Conservation (phyloP, 2,329 filamentous ascomycete genomes). For the Lizonia empirigonia region DNA sequence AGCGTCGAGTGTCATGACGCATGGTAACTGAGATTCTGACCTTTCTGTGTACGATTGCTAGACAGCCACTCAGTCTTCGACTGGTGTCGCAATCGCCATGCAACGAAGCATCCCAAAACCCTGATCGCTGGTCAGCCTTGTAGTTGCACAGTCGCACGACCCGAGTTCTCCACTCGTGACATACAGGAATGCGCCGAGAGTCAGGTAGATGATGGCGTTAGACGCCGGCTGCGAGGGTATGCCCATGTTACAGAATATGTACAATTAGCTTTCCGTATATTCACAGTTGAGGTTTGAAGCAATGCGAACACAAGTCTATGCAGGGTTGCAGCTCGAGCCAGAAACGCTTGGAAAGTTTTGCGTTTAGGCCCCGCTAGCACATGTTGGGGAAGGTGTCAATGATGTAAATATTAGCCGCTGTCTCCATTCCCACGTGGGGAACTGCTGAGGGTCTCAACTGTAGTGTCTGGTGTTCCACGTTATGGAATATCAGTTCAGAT, state of each 20-base stretch:
- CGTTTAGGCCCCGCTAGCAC: slow-evolving; percentile 28
- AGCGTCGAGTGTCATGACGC: slow-evolving; percentile 9
- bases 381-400: slow-evolving; percentile 18
- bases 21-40: slow-evolving; percentile 53
- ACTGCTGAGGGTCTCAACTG: background rate
- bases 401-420: slow-evolving; percentile 24
- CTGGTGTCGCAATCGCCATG: slow-evolving; percentile 65
- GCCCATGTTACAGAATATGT: slow-evolving; percentile 62
- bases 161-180: slow-evolving; percentile 32
- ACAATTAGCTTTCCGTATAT: slow-evolving; percentile 6
- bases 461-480: background rate
- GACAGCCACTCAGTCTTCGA: slow-evolving; percentile 73
- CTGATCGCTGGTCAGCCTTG: slow-evolving; percentile 51
- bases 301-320: slow-evolving; percentile 18
- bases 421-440: slow-evolving; percentile 10
- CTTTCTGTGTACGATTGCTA: slow-evolving; percentile 81
- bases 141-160: slow-evolving; percentile 7
- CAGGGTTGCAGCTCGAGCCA: slow-evolving; percentile 27
- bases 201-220: slow-evolving; percentile 82
- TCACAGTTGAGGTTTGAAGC: slow-evolving; percentile 15
- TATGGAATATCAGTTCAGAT: background rate
- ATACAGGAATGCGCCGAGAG: slow-evolving; percentile 78
- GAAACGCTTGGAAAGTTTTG: slow-evolving; percentile 29
- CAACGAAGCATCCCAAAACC: slow-evolving; percentile 64
- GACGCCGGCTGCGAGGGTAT: slow-evolving; percentile 76